These are phyloP conservation scores for Symbiodinium natans DNA, from an alignment of 73 alveolate genomes.

Conservation along the genomic window DNA sequence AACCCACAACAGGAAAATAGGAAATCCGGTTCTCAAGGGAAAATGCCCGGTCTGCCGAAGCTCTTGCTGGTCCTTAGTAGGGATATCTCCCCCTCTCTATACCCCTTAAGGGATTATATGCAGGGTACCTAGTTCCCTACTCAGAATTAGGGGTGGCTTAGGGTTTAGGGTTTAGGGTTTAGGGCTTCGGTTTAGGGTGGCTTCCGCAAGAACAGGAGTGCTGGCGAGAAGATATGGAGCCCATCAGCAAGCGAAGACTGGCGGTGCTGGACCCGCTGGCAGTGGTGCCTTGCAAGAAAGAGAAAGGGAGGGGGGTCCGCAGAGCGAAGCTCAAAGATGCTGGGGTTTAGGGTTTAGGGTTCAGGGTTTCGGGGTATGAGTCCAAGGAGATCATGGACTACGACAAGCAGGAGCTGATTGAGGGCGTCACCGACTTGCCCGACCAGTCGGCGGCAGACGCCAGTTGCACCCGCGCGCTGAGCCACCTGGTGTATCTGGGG, in stretches of 20 bases:
- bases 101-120: no score
- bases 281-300: conserved; percentile 6
- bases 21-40: no score
- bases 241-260: conserved; percentile 57
- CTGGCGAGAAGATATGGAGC: conserved; percentile 79
- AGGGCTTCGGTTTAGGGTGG: no score
- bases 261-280: conserved; percentile 84
- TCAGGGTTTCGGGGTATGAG: background rate
- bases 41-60: no score
- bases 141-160: no score
- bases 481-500: background rate
- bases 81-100: no score
- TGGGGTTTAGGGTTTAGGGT: background rate
- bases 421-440: conserved; percentile 59
- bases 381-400: conserved; percentile 52
- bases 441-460: conserved; percentile 63
- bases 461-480: conserved; percentile 58
- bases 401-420: conserved; percentile 54
- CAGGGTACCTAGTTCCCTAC: no score
- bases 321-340: background rate
- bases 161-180: no score
- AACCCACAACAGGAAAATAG: no score
- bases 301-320: background rate
- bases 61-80: no score
- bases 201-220: conserved; percentile 42